These are phyloP conservation scores for Heracleum sosnowskyi DNA, from an alignment of 129 eudicot species.

Conservation along the genomic window DNA sequence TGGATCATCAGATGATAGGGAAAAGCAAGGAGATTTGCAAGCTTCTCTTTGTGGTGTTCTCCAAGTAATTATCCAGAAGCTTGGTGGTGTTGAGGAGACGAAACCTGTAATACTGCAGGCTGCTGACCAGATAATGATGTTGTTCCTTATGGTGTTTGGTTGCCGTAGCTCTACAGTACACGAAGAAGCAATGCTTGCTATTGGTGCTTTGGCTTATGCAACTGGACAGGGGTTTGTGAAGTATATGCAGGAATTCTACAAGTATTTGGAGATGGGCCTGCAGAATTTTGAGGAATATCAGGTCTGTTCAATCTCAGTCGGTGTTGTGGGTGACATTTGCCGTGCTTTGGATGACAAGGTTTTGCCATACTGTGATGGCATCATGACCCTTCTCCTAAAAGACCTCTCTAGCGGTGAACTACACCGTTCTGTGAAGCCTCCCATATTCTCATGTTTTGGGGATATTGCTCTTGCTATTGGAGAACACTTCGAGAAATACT, in stretches of 20 bases:
- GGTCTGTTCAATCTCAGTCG: constrained; percentile 81
- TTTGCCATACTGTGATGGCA: constrained; percentile 73
- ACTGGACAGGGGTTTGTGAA: constrained; percentile 76
- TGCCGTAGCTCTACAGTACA: constrained; percentile 22
- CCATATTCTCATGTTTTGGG: constrained; percentile 91
- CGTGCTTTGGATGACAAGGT: constrained; percentile 87
- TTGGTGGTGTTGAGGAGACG: not conserved
- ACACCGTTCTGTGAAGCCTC: constrained; percentile 85
- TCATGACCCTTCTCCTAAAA: constrained; percentile 72
- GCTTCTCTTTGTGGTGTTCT: constrained; percentile 5
- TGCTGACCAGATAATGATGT: constrained; percentile 3
- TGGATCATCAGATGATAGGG: constrained; percentile 7
- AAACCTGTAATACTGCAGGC: not conserved
- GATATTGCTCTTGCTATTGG: constrained; percentile 96
- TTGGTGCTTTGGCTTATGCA: constrained; percentile 93
- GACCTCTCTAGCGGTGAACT: constrained; percentile 75
- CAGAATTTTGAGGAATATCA: constrained; percentile 88
- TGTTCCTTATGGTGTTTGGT: constrained; percentile 8
- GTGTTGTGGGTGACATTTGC: constrained; percentile 89
- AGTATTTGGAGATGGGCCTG: constrained; percentile 78
- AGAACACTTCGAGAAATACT: constrained; percentile 71
- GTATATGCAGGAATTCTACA: constrained; percentile 76
- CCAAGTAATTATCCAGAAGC: not conserved
- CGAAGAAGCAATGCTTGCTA: constrained; percentile 98
- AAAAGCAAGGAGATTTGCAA: constrained; percentile 7